phyloP scores from a whole-genome alignment of 352 stramenopile genomes.

The Phytophthora citrophthora region DNA sequence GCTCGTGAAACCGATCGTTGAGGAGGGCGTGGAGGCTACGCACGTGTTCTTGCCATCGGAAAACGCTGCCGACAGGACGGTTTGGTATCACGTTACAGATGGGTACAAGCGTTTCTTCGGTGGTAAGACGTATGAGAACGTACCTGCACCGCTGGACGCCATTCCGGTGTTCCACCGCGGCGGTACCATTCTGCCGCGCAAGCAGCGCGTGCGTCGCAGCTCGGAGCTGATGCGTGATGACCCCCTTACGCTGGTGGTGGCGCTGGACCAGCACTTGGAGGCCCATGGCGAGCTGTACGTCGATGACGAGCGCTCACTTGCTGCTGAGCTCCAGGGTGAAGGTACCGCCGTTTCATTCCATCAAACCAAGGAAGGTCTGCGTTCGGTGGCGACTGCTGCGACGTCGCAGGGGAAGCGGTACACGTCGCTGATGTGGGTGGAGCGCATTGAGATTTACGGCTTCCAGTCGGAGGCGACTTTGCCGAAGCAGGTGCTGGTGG shows the following conservation, averaged over 20 bases:
- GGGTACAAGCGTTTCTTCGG: conserved; percentile 61
- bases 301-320: conserved; percentile 95
- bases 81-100: conserved; percentile 94
- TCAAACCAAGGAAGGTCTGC: conserved; percentile 47
- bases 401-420: conserved; percentile 47
- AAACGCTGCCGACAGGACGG: conserved; percentile 30
- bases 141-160: conserved; percentile 92
- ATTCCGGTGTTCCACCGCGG: conserved; percentile 98
- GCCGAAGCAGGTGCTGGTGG: conserved; percentile 54
- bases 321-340: conserved; percentile 51
- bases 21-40: conserved; percentile 78
- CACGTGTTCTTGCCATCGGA: conserved; percentile 91
- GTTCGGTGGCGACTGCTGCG: conserved; percentile 28
- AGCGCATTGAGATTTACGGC: conserved; percentile 88
- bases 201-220: conserved; percentile 95
- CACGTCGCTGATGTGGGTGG: conserved; percentile 66
- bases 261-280: conserved; percentile 83
- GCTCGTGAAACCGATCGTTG: conserved; percentile 96
- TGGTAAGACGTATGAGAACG: conserved; percentile 60
- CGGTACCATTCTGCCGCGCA: conserved; percentile 95
- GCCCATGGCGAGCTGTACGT: conserved; percentile 95
- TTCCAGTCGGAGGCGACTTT: conserved; percentile 47
- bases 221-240: conserved; percentile 96
- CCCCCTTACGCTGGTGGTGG: conserved; percentile 96
- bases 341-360: conserved; percentile 61